Evolutionary conservation across 345 rosid genomes (phyloP).

Genomic region (Populus alba): DNA sequence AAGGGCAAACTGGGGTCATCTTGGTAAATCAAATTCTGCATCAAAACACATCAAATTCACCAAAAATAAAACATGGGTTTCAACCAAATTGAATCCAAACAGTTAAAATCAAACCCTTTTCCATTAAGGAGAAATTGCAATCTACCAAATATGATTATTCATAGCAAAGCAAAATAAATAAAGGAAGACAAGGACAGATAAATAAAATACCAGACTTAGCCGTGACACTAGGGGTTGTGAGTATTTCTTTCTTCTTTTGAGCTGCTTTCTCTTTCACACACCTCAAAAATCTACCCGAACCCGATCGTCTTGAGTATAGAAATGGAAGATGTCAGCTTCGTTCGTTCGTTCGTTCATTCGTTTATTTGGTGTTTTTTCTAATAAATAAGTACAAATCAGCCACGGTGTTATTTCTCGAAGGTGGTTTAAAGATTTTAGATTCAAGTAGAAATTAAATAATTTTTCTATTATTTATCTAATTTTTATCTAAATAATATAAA

Average conservation of each 20-base stretch:
- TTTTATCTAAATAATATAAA: too few species aligned
- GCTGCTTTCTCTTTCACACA: neutral
- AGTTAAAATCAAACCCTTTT: neutral
- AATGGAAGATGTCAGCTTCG: neutral
- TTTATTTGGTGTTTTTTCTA: neutral
- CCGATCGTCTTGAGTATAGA: neutral
- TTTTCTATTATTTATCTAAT: too few species aligned
- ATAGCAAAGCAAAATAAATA: neutral
- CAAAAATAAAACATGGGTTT: neutral
- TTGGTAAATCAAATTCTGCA: slow-evolving; percentile 10
- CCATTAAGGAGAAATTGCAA: neutral
- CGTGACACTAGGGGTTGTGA: neutral
- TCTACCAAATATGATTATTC: too few species aligned
- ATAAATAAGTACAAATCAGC: neutral
- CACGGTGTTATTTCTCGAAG: too few species aligned
- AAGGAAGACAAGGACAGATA: neutral
- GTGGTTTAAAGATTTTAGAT: too few species aligned
- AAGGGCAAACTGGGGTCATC: slow-evolving; percentile 84
- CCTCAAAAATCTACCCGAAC: neutral
- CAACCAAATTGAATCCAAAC: neutral
- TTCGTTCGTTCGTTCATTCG: neutral
- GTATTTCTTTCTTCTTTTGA: neutral
- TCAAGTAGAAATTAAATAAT: too few species aligned
- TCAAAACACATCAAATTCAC: slow-evolving; percentile 3
- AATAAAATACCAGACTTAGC: neutral